Percentiles rank a stretch among this genome's conserved stretches.
These are phyloP conservation scores for Cladosporium sp. DNA, from an alignment of 2,329 filamentous ascomycete species.

Conservation along the genomic window DNA sequence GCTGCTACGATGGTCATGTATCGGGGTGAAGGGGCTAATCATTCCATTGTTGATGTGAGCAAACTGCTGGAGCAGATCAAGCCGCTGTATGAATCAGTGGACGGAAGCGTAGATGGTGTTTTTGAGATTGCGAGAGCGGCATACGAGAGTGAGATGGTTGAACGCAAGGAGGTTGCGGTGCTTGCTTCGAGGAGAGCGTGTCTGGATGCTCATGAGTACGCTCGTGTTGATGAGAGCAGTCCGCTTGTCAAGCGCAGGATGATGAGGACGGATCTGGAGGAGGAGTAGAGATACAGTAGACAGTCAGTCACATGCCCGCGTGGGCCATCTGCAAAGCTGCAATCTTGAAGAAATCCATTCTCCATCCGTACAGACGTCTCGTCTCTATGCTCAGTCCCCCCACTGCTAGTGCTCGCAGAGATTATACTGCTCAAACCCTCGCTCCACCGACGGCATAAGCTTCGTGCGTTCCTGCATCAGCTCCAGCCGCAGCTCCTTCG, in stretches of 20 bases:
- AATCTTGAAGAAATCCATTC: too few species aligned
- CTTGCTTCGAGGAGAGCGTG: slow-evolving; percentile 27
- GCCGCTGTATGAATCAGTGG: not conserved
- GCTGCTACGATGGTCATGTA: slow-evolving; percentile 25
- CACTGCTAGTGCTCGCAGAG: slow-evolving; percentile 34
- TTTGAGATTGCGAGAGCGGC: slow-evolving; percentile 18
- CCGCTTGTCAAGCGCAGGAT: slow-evolving; percentile 23
- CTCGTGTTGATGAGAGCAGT: slow-evolving; percentile 22
- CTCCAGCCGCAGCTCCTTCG: slow-evolving; percentile 29
- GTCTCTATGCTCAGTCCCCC: not conserved
- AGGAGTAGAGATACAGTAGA: not conserved
- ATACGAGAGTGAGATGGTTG: slow-evolving; percentile 24
- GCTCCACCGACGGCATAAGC: slow-evolving; percentile 19
- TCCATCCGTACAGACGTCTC: not conserved
- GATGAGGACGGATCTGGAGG: slow-evolving; percentile 16
- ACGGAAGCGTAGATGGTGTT: not conserved
- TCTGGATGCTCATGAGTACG: slow-evolving; percentile 27
- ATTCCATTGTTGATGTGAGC: slow-evolving; percentile 25
- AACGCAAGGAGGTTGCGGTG: slow-evolving; percentile 24
- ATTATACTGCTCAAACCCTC: slow-evolving; percentile 24
- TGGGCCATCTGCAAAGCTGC: too few species aligned
- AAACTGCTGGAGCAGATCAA: slow-evolving; percentile 21
- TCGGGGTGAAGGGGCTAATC: slow-evolving; percentile 28
- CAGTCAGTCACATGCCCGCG: too few species aligned
- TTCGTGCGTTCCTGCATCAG: slow-evolving; percentile 36